Evolutionary conservation across 768 basidiomycete species (phyloP).

Genomic region (Tricholoma bakamatsutake): DNA sequence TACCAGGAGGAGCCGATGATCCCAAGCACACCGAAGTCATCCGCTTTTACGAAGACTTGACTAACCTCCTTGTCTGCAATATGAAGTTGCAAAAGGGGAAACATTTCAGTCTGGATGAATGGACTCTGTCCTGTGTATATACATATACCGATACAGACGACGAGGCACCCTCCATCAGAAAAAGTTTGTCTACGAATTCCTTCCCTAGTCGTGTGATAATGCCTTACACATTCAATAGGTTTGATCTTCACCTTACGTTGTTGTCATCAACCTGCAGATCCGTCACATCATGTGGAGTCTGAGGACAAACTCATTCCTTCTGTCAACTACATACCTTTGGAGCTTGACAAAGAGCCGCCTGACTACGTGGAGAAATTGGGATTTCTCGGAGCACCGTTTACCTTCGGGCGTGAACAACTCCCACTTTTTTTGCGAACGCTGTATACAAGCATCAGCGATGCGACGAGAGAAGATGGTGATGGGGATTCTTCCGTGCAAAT

Average conservation of each 20-base stretch:
- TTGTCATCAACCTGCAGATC: slow-evolving; percentile 32
- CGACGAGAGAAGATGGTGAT: slow-evolving; percentile 10
- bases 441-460: slow-evolving; percentile 42
- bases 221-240: slow-evolving; percentile 31
- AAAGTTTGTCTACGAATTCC: slow-evolving; percentile 30
- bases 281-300: slow-evolving; percentile 23
- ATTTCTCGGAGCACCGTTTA: slow-evolving; percentile 60
- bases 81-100: slow-evolving; percentile 40
- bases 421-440: slow-evolving; percentile 62
- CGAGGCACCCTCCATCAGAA: slow-evolving; percentile 20
- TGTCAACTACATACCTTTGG: slow-evolving; percentile 57
- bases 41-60: slow-evolving; percentile 81
- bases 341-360: slow-evolving; percentile 54
- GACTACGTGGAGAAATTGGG: slow-evolving; percentile 55
- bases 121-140: slow-evolving; percentile 62
- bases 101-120: slow-evolving; percentile 49
- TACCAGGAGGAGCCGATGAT: slow-evolving; percentile 36
- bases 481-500: slow-evolving; percentile 7
- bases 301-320: slow-evolving; percentile 37
- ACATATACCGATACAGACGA: slow-evolving; percentile 37
- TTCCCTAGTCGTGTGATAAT: neutral
- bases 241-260: slow-evolving; percentile 55
- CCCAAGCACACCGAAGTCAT: slow-evolving; percentile 57
- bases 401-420: slow-evolving; percentile 63
- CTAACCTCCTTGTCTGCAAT: slow-evolving; percentile 66